Conservation (phyloP, 1,284 basidiomycete species). For the Anthracocystis walkeri region DNA sequence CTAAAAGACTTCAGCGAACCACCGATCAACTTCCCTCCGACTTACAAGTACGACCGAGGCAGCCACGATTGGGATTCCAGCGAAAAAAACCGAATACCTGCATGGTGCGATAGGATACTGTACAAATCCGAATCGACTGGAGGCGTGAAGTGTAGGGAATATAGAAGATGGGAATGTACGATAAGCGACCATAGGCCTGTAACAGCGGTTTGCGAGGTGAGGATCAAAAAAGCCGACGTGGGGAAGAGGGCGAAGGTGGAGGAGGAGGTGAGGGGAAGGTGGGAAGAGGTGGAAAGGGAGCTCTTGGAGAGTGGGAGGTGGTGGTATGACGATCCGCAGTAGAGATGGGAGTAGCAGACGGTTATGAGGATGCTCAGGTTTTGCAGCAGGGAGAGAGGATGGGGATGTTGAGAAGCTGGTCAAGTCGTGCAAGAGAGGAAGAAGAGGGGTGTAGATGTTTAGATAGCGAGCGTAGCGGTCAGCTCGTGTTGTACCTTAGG, state of each 20-base stretch:
- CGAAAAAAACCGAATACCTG: constrained; percentile 87
- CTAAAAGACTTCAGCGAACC: constrained; percentile 86
- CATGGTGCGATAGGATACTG: constrained; percentile 95
- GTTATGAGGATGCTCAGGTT: no score
- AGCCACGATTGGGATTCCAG: constrained; percentile 85
- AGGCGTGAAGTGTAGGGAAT: constrained; percentile 71
- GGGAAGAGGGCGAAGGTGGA: constrained; percentile 13
- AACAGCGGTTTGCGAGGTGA: constrained; percentile 50
- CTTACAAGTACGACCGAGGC: constrained; percentile 90
- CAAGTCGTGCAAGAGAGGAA: no score
- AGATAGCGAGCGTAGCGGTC: no score
- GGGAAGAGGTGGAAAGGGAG: constrained; percentile 20
- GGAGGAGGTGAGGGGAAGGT: constrained; percentile 25
- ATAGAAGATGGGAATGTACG: constrained; percentile 66
- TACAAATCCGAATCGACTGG: constrained; percentile 77
- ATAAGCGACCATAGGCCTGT: constrained; percentile 69
- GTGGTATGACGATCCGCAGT: constrained; percentile 36
- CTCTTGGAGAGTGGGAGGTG: constrained; percentile 13
- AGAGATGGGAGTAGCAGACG: neutral
- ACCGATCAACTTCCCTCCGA: constrained; percentile 73
- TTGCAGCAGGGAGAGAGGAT: no score
- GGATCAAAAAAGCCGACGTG: constrained; percentile 41
- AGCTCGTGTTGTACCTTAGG: no score
- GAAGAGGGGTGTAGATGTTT: no score
- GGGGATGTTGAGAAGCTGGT: no score